These are phyloP conservation scores for Gastrolobium villosum DNA, from an alignment of 306 rosid species.

Conservation along the genomic window DNA sequence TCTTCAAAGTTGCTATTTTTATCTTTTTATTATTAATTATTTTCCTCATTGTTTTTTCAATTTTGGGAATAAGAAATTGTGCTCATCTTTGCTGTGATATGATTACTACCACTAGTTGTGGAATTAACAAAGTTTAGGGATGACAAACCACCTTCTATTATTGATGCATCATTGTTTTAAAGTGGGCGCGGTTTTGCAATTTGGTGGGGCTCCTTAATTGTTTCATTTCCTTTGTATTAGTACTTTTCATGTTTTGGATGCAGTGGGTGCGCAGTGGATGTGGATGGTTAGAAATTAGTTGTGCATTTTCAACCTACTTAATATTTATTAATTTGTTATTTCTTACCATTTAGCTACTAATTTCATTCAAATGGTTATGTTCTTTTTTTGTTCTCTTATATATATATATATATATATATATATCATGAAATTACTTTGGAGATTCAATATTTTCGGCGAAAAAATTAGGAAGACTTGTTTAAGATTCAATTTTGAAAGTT, in stretches of 20 bases:
- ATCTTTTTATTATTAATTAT: background rate
- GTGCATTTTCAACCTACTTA: slow-evolving; percentile 37
- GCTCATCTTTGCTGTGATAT: slow-evolving; percentile 54
- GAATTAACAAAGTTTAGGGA: slow-evolving; percentile 48
- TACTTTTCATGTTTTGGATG: slow-evolving; percentile 27
- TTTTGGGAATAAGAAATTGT: slow-evolving; percentile 44
- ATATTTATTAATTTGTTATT: background rate
- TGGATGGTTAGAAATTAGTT: slow-evolving; percentile 34
- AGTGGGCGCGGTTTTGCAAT: slow-evolving; percentile 16
- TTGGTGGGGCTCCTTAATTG: slow-evolving; percentile 31
- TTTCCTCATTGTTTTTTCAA: background rate
- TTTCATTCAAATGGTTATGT: background rate
- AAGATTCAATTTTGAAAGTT: slow-evolving; percentile 1
- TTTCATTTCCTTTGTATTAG: slow-evolving; percentile 17
- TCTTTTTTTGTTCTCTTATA: background rate
- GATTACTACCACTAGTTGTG: slow-evolving; percentile 65
- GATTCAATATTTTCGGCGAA: background rate
- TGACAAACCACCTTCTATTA: slow-evolving; percentile 49
- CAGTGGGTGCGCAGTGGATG: slow-evolving; percentile 32
- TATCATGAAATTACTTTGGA: background rate
- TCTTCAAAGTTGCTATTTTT: slow-evolving; percentile 45
- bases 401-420: too few species aligned
- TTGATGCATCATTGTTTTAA: slow-evolving; percentile 62
- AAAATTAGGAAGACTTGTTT: background rate
- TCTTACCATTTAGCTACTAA: background rate